Evolutionary conservation across 805 yeast species (phyloP).

Genomic region (Kluyveromyces dobzhanskii): DNA sequence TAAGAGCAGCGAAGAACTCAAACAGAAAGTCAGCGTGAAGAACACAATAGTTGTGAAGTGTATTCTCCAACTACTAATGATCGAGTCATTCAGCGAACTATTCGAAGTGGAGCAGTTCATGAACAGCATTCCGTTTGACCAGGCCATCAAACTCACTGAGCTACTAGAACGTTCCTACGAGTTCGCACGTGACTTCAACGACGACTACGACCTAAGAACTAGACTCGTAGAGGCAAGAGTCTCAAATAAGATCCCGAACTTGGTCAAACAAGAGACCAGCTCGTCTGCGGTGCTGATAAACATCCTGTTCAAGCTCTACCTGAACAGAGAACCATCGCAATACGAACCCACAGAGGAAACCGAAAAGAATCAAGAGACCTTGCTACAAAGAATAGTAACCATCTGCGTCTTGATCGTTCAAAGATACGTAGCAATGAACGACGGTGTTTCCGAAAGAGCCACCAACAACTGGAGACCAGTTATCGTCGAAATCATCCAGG

Average conservation of each 20-base stretch:
- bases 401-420: conserved; percentile 64
- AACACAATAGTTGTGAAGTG: conserved; percentile 85
- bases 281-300: conserved; percentile 82
- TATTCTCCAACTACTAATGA: conserved; percentile 80
- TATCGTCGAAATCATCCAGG: conserved; percentile 78
- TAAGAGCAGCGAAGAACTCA: conserved; percentile 32
- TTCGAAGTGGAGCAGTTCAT: conserved; percentile 66
- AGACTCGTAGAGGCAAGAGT: conserved; percentile 86
- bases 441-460: conserved; percentile 65
- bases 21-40: conserved; percentile 44
- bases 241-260: conserved; percentile 85
- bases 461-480: conserved; percentile 88
- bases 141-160: conserved; percentile 51
- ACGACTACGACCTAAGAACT: conserved; percentile 79
- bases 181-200: conserved; percentile 83
- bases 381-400: conserved; percentile 42
- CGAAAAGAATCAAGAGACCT: conserved; percentile 42
- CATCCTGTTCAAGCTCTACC: conserved; percentile 68
- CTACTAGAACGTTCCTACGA: conserved; percentile 61
- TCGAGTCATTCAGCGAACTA: conserved; percentile 76
- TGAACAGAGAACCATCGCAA: conserved; percentile 14
- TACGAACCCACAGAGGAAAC: conserved; percentile 13
- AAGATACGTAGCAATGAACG: conserved; percentile 66
- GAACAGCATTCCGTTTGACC: conserved; percentile 54
- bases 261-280: conserved; percentile 84